These are phyloP conservation scores for Aspergillus campestris DNA, from an alignment of 495 filamentous ascomycete genomes.

Conservation along the genomic window DNA sequence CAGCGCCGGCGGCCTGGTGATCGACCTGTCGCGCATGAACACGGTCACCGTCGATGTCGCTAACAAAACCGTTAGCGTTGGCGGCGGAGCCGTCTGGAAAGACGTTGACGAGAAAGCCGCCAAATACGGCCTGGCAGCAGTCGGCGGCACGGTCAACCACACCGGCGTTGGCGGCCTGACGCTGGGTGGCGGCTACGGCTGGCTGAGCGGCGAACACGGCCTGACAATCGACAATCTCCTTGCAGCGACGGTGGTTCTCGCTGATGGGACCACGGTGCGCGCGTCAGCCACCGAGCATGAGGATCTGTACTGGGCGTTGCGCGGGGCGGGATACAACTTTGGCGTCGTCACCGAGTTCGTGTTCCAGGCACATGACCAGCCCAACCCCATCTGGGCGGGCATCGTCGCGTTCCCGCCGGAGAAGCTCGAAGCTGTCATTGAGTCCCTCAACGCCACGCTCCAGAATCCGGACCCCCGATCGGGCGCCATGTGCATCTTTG, in stretches of 20 bases:
- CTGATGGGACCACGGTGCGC: conserved; percentile 35
- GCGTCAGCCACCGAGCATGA: conserved; percentile 28
- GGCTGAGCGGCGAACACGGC: conserved; percentile 40
- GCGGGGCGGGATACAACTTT: conserved; percentile 40
- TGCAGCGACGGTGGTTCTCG: conserved; percentile 40
- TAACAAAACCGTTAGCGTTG: conserved; percentile 36
- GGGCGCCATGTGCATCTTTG: conserved; percentile 31
- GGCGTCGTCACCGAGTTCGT: conserved; percentile 41
- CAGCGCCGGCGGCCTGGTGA: conserved; percentile 40
- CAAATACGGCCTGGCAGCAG: conserved; percentile 42
- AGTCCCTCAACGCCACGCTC: conserved; percentile 30
- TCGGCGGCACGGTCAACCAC: conserved; percentile 53
- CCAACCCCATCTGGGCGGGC: conserved; percentile 38
- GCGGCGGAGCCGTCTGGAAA: conserved; percentile 48
- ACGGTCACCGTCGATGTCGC: conserved; percentile 36
- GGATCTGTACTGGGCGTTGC: conserved; percentile 43
- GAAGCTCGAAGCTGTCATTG: conserved; percentile 31
- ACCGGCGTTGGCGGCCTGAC: conserved; percentile 53
- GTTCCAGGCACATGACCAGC: conserved; percentile 36
- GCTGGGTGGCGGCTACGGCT: conserved; percentile 50
- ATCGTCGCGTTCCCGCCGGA: conserved; percentile 32
- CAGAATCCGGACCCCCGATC: conserved; percentile 22
- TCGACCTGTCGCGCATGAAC: conserved; percentile 47
- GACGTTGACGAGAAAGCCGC: conserved; percentile 47
- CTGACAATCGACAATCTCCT: conserved; percentile 47